These are phyloP conservation scores for Amesomyces nigricolor DNA, from an alignment of 2,329 filamentous ascomycete species.

Conservation along the genomic window DNA sequence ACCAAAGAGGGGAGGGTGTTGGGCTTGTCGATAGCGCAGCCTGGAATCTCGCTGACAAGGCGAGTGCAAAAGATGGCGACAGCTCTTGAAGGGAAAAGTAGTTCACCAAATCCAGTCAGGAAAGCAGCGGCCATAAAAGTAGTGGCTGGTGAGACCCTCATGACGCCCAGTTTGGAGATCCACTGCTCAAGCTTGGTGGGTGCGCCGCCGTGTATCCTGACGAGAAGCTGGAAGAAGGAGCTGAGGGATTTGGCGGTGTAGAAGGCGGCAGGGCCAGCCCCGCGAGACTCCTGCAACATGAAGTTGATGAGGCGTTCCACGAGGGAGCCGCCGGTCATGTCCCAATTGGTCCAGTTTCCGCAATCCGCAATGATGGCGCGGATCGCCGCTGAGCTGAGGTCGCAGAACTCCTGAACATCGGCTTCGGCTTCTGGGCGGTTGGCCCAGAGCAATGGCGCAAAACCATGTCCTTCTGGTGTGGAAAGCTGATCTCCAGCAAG, in stretches of 20 bases:
- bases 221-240: constrained; percentile 43
- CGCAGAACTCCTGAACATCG: constrained; percentile 41
- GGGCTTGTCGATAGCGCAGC: constrained; percentile 33
- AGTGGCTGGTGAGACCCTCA: constrained; percentile 44
- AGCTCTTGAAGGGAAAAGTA: constrained; percentile 42
- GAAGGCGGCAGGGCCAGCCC: constrained; percentile 40
- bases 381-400: constrained; percentile 37
- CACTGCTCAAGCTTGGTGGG: constrained; percentile 42
- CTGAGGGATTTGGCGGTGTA: constrained; percentile 51
- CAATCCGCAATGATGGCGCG: constrained; percentile 31
- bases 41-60: constrained; percentile 55
- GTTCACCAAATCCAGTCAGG: constrained; percentile 47
- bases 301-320: constrained; percentile 40
- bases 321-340: constrained; percentile 31
- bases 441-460: constrained; percentile 36
- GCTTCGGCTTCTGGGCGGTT: constrained; percentile 32
- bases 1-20: constrained; percentile 46
- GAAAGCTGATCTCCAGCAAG: constrained; percentile 51
- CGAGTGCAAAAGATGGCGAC: constrained; percentile 53
- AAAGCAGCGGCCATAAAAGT: constrained; percentile 46
- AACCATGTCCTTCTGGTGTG: constrained; percentile 36
- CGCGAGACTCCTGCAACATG: constrained; percentile 39
- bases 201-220: constrained; percentile 45
- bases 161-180: constrained; percentile 40
- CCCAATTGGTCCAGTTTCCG: constrained; percentile 36